Conservation (phyloP, 2,329 filamentous ascomycete species). For the Bisporella sp. region DNA sequence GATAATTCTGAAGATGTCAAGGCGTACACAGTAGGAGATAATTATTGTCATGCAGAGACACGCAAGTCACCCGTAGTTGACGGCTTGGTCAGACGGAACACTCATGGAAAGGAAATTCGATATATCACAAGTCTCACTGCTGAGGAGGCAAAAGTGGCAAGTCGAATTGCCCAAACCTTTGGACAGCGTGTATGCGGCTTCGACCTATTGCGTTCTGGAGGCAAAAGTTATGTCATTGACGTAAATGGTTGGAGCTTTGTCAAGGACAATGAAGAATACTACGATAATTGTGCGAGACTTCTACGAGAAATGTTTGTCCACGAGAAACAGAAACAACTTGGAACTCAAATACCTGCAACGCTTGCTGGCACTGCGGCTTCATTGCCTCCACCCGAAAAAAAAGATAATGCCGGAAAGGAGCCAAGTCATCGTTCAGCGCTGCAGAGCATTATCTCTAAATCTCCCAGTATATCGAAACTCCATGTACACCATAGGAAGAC, state of each 20-base stretch:
- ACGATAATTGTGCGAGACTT: slow-evolving; percentile 82
- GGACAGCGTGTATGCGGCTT: slow-evolving; percentile 95
- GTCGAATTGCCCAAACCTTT: slow-evolving; percentile 84
- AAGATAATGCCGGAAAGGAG: slow-evolving; percentile 10
- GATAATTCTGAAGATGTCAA: slow-evolving; percentile 98
- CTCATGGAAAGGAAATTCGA: slow-evolving; percentile 91
- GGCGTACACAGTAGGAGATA: slow-evolving; percentile 90
- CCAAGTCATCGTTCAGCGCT: slow-evolving; percentile 42
- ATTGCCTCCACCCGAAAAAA: slow-evolving; percentile 8
- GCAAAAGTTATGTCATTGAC: slow-evolving; percentile 94
- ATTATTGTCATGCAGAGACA: slow-evolving; percentile 94
- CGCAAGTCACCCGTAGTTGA: slow-evolving; percentile 96
- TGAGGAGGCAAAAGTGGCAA: slow-evolving; percentile 79
- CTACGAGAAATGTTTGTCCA: slow-evolving; percentile 81
- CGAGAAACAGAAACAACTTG: slow-evolving; percentile 58
- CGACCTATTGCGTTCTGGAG: slow-evolving; percentile 79
- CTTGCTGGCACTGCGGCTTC: slow-evolving; percentile 11
- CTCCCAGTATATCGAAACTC: slow-evolving; percentile 54
- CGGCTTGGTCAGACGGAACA: slow-evolving; percentile 90
- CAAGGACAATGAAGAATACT: slow-evolving; percentile 98
- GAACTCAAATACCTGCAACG: slow-evolving; percentile 28
- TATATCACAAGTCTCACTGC: slow-evolving; percentile 82
- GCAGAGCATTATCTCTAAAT: slow-evolving; percentile 51
- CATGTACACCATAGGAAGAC: slow-evolving; percentile 37
- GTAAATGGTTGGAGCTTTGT: slow-evolving; percentile 99